Percentiles rank a stretch among this genome's conserved stretches.
phyloP scores from a whole-genome alignment of 169 alveolate genomes.

The Plasmodium reichenowi region DNA sequence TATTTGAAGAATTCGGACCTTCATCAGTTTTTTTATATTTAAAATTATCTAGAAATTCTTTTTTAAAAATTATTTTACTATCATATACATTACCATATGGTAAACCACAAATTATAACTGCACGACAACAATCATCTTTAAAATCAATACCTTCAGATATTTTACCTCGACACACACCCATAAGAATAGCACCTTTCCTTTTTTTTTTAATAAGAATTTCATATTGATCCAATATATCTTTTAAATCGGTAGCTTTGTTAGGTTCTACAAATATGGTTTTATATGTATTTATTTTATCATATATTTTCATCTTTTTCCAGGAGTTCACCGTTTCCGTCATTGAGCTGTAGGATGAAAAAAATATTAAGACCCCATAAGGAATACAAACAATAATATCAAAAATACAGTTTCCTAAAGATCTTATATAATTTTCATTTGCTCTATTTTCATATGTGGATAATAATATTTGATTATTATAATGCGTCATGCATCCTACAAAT shows the following conservation, averaged over 20 bases:
- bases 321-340: constrained; percentile 88
- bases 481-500: constrained; percentile 86
- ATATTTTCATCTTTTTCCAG: constrained; percentile 89
- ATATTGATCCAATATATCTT: constrained; percentile 78
- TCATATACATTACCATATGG: constrained; percentile 94
- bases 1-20: background rate
- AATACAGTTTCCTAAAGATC: constrained; percentile 89
- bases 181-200: constrained; percentile 91
- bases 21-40: constrained; percentile 17
- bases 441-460: constrained; percentile 87
- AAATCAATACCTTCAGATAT: constrained; percentile 96
- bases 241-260: constrained; percentile 80
- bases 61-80: constrained; percentile 91
- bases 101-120: constrained; percentile 93
- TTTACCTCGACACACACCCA: constrained; percentile 95
- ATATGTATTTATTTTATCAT: constrained; percentile 80
- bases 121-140: constrained; percentile 92
- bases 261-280: constrained; percentile 81
- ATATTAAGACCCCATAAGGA: constrained; percentile 91
- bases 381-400: constrained; percentile 86
- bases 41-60: constrained; percentile 87
- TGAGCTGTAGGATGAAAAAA: constrained; percentile 91
- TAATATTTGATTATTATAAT: constrained; percentile 81
- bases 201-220: constrained; percentile 84
- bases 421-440: constrained; percentile 84